A percentile compares a stretch with the other conserved stretches of the same genome.
phyloP scores from a whole-genome alignment of 257 asterid genomes.

The Solanum paucissectum region DNA sequence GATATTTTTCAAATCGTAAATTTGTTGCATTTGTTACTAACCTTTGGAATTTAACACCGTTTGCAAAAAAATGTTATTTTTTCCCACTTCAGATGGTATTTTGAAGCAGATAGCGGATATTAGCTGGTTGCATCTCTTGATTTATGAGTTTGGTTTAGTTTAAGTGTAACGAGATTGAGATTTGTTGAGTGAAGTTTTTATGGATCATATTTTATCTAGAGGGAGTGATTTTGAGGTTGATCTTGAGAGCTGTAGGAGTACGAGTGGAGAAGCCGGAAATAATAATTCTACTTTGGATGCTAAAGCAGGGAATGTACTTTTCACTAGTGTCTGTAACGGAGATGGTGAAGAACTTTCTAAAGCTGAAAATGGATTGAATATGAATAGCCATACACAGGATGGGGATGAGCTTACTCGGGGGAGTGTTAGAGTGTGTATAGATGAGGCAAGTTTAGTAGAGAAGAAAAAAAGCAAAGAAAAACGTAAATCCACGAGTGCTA shows the following conservation, averaged over 20 bases:
- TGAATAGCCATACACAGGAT: background rate
- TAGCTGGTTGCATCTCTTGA: background rate
- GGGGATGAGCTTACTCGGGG: conserved; percentile 14
- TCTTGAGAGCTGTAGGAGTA: conserved; percentile 23
- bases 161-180: background rate
- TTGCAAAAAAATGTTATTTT: background rate
- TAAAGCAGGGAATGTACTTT: conserved; percentile 1
- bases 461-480: conserved; percentile 44
- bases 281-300: conserved; percentile 11
- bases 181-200: conserved; percentile 1
- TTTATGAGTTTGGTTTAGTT: background rate
- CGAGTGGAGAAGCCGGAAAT: conserved; percentile 18
- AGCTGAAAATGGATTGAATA: conserved; percentile 11
- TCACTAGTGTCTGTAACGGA: conserved; percentile 2
- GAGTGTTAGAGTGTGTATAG: conserved; percentile 14
- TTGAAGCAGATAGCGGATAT: background rate
- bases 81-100: background rate
- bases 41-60: background rate
- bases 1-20: background rate
- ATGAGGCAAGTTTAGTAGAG: conserved; percentile 2
- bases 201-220: conserved; percentile 25
- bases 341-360: conserved; percentile 10
- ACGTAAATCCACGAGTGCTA: conserved; percentile 41
- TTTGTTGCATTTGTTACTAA: background rate
- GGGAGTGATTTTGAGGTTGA: conserved; percentile 37